Evolutionary conservation across 192 early-diverging fungal genomes (phyloP).

Genomic region (Gryganskiella cystojenkinii): DNA sequence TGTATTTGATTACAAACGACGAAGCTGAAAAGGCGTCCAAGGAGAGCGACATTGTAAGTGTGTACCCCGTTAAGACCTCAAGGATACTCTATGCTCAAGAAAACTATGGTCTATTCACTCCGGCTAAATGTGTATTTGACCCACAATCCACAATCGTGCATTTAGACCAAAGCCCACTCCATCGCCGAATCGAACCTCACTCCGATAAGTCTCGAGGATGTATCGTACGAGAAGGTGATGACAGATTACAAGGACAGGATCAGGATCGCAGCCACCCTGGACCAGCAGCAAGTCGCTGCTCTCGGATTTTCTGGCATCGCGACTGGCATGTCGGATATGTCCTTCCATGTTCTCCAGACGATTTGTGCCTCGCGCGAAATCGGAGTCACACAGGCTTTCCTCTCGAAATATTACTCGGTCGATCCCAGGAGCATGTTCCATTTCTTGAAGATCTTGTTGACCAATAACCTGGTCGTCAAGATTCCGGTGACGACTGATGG

Average conservation of each 20-base stretch:
- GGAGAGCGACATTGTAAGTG: neutral
- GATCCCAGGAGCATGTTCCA: conserved; percentile 74
- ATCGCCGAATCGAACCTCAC: conserved; percentile 13
- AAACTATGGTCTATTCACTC: too few relatives aligned
- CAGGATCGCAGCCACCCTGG: conserved; percentile 48
- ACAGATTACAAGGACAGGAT: conserved; percentile 37
- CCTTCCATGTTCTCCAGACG: conserved; percentile 47
- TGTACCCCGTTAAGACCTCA: too few relatives aligned
- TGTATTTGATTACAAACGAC: neutral
- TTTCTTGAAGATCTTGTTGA: conserved; percentile 64
- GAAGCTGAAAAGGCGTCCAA: neutral
- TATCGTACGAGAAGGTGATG: conserved; percentile 12
- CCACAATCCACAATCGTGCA: too few relatives aligned
- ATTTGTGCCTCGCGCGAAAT: conserved; percentile 58
- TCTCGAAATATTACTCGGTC: conserved; percentile 62
- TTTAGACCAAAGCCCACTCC: conserved; percentile 11
- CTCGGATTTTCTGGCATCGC: conserved; percentile 54
- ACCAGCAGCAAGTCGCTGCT: conserved; percentile 36
- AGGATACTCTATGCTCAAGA: too few relatives aligned
- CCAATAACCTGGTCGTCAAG: conserved; percentile 66
- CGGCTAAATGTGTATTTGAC: too few relatives aligned
- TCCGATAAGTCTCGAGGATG: neutral
- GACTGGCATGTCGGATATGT: conserved; percentile 29
- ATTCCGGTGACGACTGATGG: conserved; percentile 69
- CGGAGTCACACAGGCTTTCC: conserved; percentile 67